Percentiles rank a stretch among this genome's conserved stretches.
Conservation (phyloP, 768 basidiomycete species). For the Strobilomyces echinocephalus region DNA sequence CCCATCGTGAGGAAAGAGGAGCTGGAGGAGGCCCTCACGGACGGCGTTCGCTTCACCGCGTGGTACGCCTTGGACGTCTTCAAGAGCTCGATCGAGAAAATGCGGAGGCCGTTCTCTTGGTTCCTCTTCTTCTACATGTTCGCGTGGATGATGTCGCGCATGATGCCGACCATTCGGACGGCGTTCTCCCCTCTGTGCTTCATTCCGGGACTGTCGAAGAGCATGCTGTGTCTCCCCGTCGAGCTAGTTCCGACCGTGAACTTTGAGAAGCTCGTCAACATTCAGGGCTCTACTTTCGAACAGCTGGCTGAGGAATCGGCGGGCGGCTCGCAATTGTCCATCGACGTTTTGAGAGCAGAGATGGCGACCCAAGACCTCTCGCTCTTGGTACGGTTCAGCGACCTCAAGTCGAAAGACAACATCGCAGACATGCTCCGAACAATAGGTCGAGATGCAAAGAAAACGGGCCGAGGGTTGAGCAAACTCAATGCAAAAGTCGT, state of each 20-base stretch:
- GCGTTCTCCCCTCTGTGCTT: conserved; percentile 57
- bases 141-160: conserved; percentile 37
- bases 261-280: conserved; percentile 55
- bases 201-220: conserved; percentile 53
- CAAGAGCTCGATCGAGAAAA: conserved; percentile 40
- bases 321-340: conserved; percentile 54
- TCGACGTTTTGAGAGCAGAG: conserved; percentile 67
- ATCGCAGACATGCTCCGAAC: conserved; percentile 47
- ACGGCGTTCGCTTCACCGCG: conserved; percentile 26
- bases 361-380: conserved; percentile 63
- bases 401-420: conserved; percentile 52
- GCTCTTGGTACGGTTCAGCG: conserved; percentile 57
- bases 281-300: conserved; percentile 60
- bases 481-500: too few species aligned
- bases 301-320: conserved; percentile 56
- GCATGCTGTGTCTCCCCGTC: conserved; percentile 37
- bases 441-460: conserved; percentile 61
- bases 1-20: conserved; percentile 27
- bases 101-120: conserved; percentile 54
- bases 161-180: conserved; percentile 41
- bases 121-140: conserved; percentile 51
- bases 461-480: conserved; percentile 42
- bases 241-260: conserved; percentile 39
- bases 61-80: conserved; percentile 48
- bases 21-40: conserved; percentile 18